Conservation (phyloP, 228 moss, liverwort and hornwort species). For the Sphagnum fallax region DNA sequence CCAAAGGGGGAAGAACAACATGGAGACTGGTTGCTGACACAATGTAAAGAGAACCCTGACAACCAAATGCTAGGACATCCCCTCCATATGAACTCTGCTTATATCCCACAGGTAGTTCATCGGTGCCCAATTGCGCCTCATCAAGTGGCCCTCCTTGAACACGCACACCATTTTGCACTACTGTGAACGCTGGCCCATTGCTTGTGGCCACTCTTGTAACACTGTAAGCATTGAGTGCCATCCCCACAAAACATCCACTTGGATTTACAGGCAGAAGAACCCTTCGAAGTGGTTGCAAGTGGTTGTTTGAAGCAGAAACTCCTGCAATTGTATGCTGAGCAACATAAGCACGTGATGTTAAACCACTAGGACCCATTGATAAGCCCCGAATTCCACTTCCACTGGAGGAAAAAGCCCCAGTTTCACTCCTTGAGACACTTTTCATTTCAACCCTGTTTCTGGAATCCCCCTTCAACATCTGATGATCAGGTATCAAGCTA, state of each 20-base stretch:
- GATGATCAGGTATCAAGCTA: slow-evolving; percentile 15
- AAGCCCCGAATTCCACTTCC: neutral
- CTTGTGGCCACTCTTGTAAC: slow-evolving; percentile 41
- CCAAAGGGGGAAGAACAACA: slow-evolving; percentile 74
- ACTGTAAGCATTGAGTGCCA: slow-evolving; percentile 62
- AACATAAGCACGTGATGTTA: slow-evolving; percentile 60
- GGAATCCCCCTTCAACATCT: slow-evolving; percentile 12
- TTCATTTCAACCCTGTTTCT: neutral
- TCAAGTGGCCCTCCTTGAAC: slow-evolving; percentile 46
- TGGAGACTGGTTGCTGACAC: slow-evolving; percentile 71
- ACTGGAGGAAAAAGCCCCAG: slow-evolving; percentile 13
- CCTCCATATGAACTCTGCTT: slow-evolving; percentile 29
- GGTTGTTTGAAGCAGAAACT: slow-evolving; percentile 13
- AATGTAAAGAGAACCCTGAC: slow-evolving; percentile 70
- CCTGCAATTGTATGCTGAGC: slow-evolving; percentile 26
- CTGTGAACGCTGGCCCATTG: slow-evolving; percentile 21
- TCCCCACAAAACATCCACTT: slow-evolving; percentile 34
- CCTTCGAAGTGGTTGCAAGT: slow-evolving; percentile 46
- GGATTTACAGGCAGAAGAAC: slow-evolving; percentile 45
- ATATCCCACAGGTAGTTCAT: slow-evolving; percentile 10
- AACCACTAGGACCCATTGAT: slow-evolving; percentile 59
- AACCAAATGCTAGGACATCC: slow-evolving; percentile 57
- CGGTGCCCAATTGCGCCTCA: slow-evolving; percentile 39
- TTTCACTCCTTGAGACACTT: slow-evolving; percentile 11
- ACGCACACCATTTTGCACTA: slow-evolving; percentile 36